These are phyloP conservation scores for Kappamyces sp. DNA, from an alignment of 192 early-diverging fungal species.

Conservation along the genomic window DNA sequence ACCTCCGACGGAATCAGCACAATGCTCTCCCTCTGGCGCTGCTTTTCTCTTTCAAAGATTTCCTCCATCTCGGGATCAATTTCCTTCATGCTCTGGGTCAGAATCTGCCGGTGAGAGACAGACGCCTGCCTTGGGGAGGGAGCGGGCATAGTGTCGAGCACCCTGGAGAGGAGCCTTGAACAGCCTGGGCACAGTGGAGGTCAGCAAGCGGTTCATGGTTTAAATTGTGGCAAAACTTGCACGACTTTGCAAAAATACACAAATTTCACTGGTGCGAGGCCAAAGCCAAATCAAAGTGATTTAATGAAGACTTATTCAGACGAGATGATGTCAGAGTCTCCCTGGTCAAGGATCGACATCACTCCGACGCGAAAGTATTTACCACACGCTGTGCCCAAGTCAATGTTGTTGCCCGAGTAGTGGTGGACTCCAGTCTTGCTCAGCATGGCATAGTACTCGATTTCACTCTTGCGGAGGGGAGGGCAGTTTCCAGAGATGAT, in stretches of 20 bases:
- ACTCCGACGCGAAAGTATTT: slow-evolving; percentile 96
- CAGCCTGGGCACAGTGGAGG: not conserved
- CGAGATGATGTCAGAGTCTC: slow-evolving; percentile 88
- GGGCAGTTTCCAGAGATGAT: slow-evolving; percentile 99
- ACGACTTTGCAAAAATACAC: not conserved
- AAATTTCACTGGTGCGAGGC: not conserved
- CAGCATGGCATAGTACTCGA: slow-evolving; percentile 99
- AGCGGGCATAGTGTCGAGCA: not conserved
- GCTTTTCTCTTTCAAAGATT: slow-evolving; percentile 94
- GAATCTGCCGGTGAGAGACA: slow-evolving; percentile 12
- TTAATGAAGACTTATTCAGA: not conserved
- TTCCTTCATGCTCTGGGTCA: slow-evolving; percentile 70
- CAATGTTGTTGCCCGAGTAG: slow-evolving; percentile 98
- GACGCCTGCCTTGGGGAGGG: not conserved
- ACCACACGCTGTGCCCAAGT: slow-evolving; percentile 99
- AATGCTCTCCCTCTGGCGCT: slow-evolving; percentile 84
- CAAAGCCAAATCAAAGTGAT: not conserved
- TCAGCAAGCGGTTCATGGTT: not conserved
- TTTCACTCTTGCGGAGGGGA: slow-evolving; percentile 98
- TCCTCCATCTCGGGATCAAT: slow-evolving; percentile 86
- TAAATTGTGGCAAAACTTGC: not conserved
- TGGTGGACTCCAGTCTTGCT: slow-evolving; percentile 99
- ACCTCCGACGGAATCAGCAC: slow-evolving; percentile 96
- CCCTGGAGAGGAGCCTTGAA: not conserved
- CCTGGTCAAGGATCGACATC: slow-evolving; percentile 95